phyloP scores from a whole-genome alignment of 2,329 filamentous ascomycete genomes.

The Boeremia lycopersici region DNA sequence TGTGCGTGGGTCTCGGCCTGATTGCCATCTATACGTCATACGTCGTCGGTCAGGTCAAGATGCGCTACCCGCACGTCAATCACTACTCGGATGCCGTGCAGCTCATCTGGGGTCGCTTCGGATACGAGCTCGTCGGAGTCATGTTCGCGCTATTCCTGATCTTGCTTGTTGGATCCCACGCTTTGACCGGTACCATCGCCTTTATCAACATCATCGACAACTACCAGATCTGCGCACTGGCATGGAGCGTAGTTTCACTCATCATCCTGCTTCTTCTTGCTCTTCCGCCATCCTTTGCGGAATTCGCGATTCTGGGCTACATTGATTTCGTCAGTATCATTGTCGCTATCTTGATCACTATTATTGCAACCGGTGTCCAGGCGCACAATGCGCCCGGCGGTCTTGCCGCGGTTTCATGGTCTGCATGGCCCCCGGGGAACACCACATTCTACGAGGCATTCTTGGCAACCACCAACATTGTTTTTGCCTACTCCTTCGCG shows the following conservation, averaged over 20 bases:
- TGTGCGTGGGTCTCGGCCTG: conserved; percentile 57
- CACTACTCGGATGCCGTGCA: conserved; percentile 73
- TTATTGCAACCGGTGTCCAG: conserved; percentile 65
- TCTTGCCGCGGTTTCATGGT: conserved; percentile 39
- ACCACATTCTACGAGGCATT: conserved; percentile 71
- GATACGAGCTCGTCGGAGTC: conserved; percentile 62
- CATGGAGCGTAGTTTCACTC: conserved; percentile 67
- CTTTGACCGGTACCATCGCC: conserved; percentile 73
- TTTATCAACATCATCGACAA: conserved; percentile 68
- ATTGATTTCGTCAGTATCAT: conserved; percentile 69
- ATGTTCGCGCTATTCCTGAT: conserved; percentile 51
- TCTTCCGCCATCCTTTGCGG: conserved; percentile 67
- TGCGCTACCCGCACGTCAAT: conserved; percentile 63
- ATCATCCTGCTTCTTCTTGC: conserved; percentile 65
- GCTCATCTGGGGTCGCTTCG: conserved; percentile 63
- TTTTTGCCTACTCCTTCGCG: conserved; percentile 56
- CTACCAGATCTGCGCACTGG: conserved; percentile 64
- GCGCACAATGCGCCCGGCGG: conserved; percentile 41
- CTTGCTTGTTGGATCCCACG: conserved; percentile 73
- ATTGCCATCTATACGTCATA: conserved; percentile 67
- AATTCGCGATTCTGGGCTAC: conserved; percentile 63
- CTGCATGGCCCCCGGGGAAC: conserved; percentile 38
- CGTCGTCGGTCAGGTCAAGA: conserved; percentile 66
- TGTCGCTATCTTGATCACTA: conserved; percentile 69
- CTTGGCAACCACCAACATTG: conserved; percentile 42